Base-by-base conservation (phyloP, 176 grass and related monocot species). In the Phoenix roebelenii region DNA sequence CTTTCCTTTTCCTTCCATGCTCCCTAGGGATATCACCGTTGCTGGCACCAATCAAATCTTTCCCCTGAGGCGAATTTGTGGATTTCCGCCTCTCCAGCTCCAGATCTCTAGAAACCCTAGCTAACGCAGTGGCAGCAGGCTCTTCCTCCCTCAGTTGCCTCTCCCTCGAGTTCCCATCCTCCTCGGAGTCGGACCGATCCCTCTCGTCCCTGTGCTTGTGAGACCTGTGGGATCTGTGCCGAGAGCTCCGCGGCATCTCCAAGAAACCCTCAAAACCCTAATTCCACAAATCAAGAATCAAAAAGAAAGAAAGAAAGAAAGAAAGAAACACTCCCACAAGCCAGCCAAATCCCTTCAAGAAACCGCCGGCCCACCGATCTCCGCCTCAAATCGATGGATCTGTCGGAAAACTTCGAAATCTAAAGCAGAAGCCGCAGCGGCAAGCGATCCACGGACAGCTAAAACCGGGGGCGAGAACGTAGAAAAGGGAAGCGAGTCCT, bases 191-290 rank as follows among this genome's bases (percentile, higher is more conserved):
- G 22, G 55, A 58, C 14, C 22, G 5, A 22, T 58, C 22, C 22
- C 55, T 58, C 55, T 18, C 87, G 51, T 44, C 35, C 35, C 81
- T 23, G 7, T 15, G 55, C 55, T 25, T 25, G 55, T 22, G 20
- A 10, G 55, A 58, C 3, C 55, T 4, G 23, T 25, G 55, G 14
- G 23, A 58, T 25, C 55, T 26, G 22, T 58, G 55, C 14, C 23
- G 55, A 12, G 55, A 58, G 22, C 55, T 58, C 55, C 55, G 23
- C 14, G 55, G 23, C 55, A 58, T 58, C 55, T 58, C 80, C 19
- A 60, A 57, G 10, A 50, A 79, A 70, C 64, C 52, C 60, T 44
- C 57, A 59, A 81, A 85, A 74, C 75, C 74, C 75, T 74, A 80
- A 61, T 72, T 66, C 69, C 54, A 44, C 35, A 3, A 44, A 44